These are phyloP conservation scores for Golubevia pallescens DNA, from an alignment of 1,284 basidiomycete species.

Conservation along the genomic window DNA sequence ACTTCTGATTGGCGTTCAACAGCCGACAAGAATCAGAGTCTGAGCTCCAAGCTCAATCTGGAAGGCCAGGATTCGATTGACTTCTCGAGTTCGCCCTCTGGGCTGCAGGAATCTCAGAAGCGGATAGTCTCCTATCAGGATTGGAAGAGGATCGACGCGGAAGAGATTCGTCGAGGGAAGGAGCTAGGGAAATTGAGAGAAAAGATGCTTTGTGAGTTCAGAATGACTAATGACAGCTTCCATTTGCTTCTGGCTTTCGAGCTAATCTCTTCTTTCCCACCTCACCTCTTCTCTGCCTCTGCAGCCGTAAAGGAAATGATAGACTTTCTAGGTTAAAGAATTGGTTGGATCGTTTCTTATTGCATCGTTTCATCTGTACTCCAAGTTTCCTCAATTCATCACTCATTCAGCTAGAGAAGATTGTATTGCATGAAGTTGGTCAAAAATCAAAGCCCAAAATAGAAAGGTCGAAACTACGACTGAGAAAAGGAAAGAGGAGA, in stretches of 20 bases:
- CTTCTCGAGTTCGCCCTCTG: slow-evolving; percentile 13
- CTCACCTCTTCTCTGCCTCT: not conserved
- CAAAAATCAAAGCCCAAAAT: too few species aligned
- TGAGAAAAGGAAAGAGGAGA: not conserved
- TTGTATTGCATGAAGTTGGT: not conserved
- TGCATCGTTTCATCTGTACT: not conserved
- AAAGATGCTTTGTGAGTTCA: slow-evolving; percentile 69
- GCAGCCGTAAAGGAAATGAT: slow-evolving; percentile 31
- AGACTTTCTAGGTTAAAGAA: slow-evolving; percentile 7
- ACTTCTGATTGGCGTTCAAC: slow-evolving; percentile 26
- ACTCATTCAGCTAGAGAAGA: not conserved
- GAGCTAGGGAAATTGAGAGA: slow-evolving; percentile 76
- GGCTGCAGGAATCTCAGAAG: slow-evolving; percentile 4
- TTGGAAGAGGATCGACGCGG: slow-evolving; percentile 75
- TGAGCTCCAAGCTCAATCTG: not conserved
- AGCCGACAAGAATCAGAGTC: not conserved
- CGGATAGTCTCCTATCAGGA: slow-evolving; percentile 72
- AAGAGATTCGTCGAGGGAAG: slow-evolving; percentile 72
- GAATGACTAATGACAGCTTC: not conserved
- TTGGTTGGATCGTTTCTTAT: not conserved
- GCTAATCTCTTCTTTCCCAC: not conserved
- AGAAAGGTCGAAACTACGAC: too few species aligned
- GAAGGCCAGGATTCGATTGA: slow-evolving; percentile 2
- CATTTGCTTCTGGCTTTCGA: slow-evolving; percentile 10
- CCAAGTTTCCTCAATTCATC: not conserved